Conservation (phyloP, 345 rosid genomes). For the Rhodamnia argentea region DNA sequence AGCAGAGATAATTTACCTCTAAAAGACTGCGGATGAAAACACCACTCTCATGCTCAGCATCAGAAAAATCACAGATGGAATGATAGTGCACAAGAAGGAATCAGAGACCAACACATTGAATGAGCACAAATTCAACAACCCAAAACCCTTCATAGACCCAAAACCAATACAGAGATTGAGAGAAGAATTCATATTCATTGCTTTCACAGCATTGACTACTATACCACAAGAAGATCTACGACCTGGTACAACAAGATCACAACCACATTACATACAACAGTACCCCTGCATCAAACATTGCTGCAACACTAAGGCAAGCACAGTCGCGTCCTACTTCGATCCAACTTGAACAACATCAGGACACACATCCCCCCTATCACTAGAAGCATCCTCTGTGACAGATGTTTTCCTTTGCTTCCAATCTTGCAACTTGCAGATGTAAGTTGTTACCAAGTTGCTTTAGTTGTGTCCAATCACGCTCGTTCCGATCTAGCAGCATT, state of each 20-base stretch:
- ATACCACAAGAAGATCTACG: not conserved
- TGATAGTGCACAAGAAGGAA: not conserved
- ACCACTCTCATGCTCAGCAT: not conserved
- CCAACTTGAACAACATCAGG: not conserved
- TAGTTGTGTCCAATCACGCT: not conserved
- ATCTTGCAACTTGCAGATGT: not conserved
- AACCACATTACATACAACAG: too few relatives aligned
- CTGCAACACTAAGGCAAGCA: not conserved
- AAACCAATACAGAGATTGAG: not conserved
- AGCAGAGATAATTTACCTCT: not conserved
- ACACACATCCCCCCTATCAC: not conserved
- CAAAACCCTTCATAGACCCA: too few relatives aligned
- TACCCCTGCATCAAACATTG: too few relatives aligned
- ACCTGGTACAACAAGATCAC: not conserved
- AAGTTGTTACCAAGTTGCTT: not conserved
- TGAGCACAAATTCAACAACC: not conserved
- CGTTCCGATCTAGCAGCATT: not conserved
- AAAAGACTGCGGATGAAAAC: not conserved
- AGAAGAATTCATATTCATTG: not conserved
- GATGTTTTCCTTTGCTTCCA: not conserved
- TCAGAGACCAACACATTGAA: not conserved
- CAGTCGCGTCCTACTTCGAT: not conserved
- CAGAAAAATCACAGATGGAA: not conserved
- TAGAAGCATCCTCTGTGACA: not conserved
- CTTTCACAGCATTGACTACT: not conserved